A percentile compares a stretch with the other conserved stretches of the same genome.
Evolutionary conservation across 2,329 filamentous ascomycete genomes (phyloP).

Genomic region (Grosmannia clavigera): DNA sequence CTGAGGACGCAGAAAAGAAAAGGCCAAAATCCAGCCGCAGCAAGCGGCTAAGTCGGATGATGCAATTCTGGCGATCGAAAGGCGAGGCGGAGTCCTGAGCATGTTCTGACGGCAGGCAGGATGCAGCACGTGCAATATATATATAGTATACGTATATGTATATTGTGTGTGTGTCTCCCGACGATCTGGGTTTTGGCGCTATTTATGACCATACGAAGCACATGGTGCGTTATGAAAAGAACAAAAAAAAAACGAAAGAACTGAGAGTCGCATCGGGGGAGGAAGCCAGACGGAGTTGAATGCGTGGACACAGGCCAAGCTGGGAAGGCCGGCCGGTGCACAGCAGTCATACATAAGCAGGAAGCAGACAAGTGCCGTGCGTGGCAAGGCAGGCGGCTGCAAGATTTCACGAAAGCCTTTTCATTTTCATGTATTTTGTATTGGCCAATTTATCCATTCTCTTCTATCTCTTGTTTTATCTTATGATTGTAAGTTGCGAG

Average conservation of each 20-base stretch:
- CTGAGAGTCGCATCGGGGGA: not conserved
- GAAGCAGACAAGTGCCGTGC: not conserved
- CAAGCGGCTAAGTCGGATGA: slow-evolving; percentile 59
- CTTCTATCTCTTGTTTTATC: not conserved
- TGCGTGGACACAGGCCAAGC: not conserved
- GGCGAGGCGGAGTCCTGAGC: slow-evolving; percentile 16
- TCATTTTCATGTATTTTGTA: slow-evolving; percentile 1
- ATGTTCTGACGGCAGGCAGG: not conserved
- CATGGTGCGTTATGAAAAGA: slow-evolving; percentile 6
- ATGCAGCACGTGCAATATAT: not conserved
- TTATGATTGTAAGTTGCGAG: not conserved
- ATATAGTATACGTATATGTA: not conserved
- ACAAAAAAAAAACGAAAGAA: not conserved
- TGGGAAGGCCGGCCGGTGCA: too few species aligned
- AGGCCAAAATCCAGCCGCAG: slow-evolving; percentile 48
- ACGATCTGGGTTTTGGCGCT: slow-evolving; percentile 1
- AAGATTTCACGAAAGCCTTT: slow-evolving; percentile 1
- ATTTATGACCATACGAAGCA: slow-evolving; percentile 10
- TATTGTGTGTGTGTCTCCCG: not conserved
- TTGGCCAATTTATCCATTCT: not conserved
- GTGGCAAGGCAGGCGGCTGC: not conserved
- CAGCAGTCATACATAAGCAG: not conserved
- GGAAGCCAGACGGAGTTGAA: not conserved
- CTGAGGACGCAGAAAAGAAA: slow-evolving; percentile 39
- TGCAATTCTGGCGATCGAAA: slow-evolving; percentile 66